Percentiles rank a stretch among this genome's conserved stretches.
phyloP scores from a whole-genome alignment of 1,284 basidiomycete species.

The Anthracocystis panici-leucophaei region DNA sequence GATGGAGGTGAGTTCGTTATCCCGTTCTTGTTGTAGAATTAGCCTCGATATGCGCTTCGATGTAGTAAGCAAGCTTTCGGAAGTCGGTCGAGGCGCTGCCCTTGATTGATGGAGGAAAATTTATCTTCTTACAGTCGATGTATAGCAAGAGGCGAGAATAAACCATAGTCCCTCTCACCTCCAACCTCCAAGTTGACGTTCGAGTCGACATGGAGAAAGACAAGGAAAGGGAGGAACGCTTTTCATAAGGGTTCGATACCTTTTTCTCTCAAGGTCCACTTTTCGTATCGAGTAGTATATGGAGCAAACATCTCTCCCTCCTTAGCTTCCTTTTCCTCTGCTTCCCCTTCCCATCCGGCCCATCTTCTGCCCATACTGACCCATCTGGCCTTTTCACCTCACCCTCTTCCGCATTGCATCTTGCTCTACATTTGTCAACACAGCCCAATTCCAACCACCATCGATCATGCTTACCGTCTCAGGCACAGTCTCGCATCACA shows the following conservation, averaged over 20 bases:
- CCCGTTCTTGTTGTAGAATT: neutral
- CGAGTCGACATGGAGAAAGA: neutral
- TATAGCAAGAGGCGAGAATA: constrained; percentile 17
- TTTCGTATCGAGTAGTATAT: constrained; percentile 60
- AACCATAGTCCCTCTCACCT: constrained; percentile 11
- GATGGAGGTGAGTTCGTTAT: constrained; percentile 45
- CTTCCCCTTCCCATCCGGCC: neutral
- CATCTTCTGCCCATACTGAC: constrained; percentile 3
- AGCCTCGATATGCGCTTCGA: constrained; percentile 15
- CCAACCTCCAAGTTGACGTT: too few relatives aligned
- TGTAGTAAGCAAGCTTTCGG: constrained; percentile 7
- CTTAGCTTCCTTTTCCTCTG: neutral
- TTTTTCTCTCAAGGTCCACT: constrained; percentile 20
- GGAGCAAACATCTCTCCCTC: constrained; percentile 49
- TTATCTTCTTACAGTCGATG: constrained; percentile 5
- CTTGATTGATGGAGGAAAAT: neutral
- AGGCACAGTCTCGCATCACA: constrained; percentile 66
- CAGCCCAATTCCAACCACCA: constrained; percentile 50
- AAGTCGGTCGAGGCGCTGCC: neutral
- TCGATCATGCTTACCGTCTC: constrained; percentile 60
- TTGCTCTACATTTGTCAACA: too few relatives aligned
- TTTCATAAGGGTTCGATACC: constrained; percentile 56
- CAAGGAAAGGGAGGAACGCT: constrained; percentile 13
- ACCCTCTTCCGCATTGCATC: neutral
- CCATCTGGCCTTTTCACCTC: constrained; percentile 1